A percentile compares a stretch with the other conserved stretches of the same genome.
Conservation (phyloP, 768 basidiomycete genomes). For the Pseudohyphozyma bogoriensis region DNA sequence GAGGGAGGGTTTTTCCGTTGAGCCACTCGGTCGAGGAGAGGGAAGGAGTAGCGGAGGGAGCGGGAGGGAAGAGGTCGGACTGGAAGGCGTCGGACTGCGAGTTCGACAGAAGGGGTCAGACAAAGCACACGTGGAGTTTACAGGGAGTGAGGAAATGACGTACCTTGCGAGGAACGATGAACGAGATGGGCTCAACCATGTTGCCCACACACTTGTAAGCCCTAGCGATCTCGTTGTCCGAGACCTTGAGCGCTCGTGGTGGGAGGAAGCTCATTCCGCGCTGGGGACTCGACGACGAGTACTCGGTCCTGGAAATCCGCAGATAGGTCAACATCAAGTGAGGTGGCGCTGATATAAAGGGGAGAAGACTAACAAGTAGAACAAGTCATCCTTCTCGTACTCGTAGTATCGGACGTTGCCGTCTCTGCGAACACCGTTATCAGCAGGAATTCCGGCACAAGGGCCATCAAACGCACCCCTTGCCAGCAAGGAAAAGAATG, state of each 20-base stretch:
- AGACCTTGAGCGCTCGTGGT: conserved; percentile 73
- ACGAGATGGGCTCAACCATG: conserved; percentile 79
- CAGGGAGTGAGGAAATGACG: conserved; percentile 24
- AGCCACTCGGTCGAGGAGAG: conserved; percentile 79
- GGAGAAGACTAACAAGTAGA: conserved; percentile 41
- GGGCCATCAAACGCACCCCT: conserved; percentile 50
- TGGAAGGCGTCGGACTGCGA: conserved; percentile 84
- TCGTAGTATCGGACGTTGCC: conserved; percentile 97
- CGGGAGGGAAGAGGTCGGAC: conserved; percentile 91
- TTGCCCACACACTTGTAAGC: conserved; percentile 63
- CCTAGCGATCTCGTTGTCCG: conserved; percentile 88
- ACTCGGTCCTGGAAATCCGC: conserved; percentile 52
- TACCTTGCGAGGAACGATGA: conserved; percentile 89
- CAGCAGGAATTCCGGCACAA: conserved; percentile 12
- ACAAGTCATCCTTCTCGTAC: conserved; percentile 74
- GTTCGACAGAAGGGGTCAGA: no score
- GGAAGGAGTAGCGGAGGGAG: conserved; percentile 67
- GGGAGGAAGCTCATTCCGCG: conserved; percentile 97
- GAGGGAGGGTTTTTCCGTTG: conserved; percentile 61
- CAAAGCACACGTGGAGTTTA: no score
- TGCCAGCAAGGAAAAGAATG: conserved; percentile 53
- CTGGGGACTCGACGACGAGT: conserved; percentile 84
- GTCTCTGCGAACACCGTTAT: conserved; percentile 49
- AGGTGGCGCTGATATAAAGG: neutral
- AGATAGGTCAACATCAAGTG: neutral